A percentile compares a stretch with the other conserved stretches of the same genome.
Conservation (phyloP, 768 basidiomycete genomes). For the Podaxis rugospora region DNA sequence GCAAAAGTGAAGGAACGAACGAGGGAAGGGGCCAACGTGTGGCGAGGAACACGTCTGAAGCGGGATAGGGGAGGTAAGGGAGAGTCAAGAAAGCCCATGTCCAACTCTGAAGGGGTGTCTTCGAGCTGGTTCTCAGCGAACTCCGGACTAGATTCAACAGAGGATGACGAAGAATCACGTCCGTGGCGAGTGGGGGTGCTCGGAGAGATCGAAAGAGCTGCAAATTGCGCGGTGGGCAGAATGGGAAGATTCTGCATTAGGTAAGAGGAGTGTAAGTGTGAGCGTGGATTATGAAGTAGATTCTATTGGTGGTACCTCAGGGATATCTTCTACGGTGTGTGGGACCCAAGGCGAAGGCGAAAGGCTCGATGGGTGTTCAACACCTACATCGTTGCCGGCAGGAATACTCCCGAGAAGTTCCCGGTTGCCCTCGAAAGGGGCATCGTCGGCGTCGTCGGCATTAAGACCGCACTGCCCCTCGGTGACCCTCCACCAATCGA, state of each 20-base stretch:
- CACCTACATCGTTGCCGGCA: conserved; percentile 31
- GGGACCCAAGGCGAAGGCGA: conserved; percentile 27
- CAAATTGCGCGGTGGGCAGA: conserved; percentile 41
- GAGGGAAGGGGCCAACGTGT: conserved; percentile 29
- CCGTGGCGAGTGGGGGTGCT: conserved; percentile 42
- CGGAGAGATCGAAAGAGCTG: conserved; percentile 53
- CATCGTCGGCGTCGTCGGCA: conserved; percentile 39
- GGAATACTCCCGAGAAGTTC: conserved; percentile 28
- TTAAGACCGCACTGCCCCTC: conserved; percentile 59
- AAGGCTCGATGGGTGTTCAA: conserved; percentile 31
- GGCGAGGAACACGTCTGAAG: conserved; percentile 25
- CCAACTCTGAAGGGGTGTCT: conserved; percentile 31
- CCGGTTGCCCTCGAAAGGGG: conserved; percentile 31
- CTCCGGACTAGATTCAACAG: conserved; percentile 57
- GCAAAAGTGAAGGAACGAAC: conserved; percentile 41
- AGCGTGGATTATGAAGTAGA: neutral
- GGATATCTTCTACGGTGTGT: neutral
- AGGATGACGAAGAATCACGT: conserved; percentile 47
- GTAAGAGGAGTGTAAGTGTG: conserved; percentile 16
- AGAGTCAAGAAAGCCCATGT: conserved; percentile 32
- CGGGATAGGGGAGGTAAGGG: conserved; percentile 22
- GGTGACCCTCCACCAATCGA: conserved; percentile 83
- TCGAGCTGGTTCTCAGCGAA: conserved; percentile 33
- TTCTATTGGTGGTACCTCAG: conserved; percentile 3
- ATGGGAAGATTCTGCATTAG: conserved; percentile 22